A percentile compares a stretch with the other conserved stretches of the same genome.
These are phyloP conservation scores for Colletotrichum zoysiae DNA, from an alignment of 2,329 filamentous ascomycete species.

Conservation along the genomic window DNA sequence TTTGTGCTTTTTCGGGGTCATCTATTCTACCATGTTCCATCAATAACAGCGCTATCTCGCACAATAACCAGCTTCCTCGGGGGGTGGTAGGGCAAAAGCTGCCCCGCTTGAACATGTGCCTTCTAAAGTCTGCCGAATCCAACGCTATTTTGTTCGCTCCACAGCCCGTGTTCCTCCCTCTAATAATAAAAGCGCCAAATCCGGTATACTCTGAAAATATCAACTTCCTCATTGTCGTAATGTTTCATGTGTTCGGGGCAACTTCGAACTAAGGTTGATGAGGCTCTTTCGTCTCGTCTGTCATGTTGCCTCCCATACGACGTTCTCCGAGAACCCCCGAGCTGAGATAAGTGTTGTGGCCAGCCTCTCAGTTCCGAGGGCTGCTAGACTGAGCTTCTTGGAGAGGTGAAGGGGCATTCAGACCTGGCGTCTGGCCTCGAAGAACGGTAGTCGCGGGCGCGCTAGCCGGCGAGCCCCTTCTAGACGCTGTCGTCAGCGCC, in stretches of 20 bases:
- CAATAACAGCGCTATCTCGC: background rate
- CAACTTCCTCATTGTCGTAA: background rate
- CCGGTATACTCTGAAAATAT: background rate
- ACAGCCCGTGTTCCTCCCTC: background rate
- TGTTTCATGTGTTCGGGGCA: background rate
- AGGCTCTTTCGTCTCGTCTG: background rate
- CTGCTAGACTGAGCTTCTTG: slow-evolving; percentile 18
- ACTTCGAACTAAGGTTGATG: too few relatives aligned
- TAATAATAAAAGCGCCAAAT: background rate
- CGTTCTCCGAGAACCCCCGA: background rate
- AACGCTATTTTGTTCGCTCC: background rate
- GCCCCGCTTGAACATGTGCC: background rate
- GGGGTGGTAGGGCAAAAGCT: background rate
- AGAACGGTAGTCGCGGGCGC: slow-evolving; percentile 36
- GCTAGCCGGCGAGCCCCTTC: slow-evolving; percentile 41
- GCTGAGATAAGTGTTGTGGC: background rate
- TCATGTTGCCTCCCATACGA: background rate
- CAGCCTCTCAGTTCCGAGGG: slow-evolving; percentile 12
- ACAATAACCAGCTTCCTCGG: background rate
- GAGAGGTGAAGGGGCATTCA: slow-evolving; percentile 26
- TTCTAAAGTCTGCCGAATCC: background rate
- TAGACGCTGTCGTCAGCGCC: slow-evolving; percentile 36
- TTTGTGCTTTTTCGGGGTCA: slow-evolving; percentile 1
- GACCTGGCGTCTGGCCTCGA: slow-evolving; percentile 27
- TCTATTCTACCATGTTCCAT: slow-evolving; percentile 18